Evolutionary conservation across 345 rosid genomes (phyloP), one percentile per base, ranked within the genome.

Genomic region (Gossypium arboreum): DNA sequence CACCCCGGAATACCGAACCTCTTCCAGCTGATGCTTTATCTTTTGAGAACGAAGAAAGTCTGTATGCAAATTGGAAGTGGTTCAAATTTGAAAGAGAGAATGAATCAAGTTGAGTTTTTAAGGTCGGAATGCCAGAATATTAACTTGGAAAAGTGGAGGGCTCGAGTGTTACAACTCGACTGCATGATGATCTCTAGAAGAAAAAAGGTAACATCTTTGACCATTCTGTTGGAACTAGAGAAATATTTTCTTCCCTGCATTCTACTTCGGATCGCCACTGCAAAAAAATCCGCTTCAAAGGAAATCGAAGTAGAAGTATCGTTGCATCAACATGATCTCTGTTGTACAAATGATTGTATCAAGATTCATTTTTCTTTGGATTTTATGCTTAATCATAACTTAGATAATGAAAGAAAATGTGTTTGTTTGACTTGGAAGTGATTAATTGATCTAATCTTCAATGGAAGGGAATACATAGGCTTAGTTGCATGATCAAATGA

Each of bases 41-140:
- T 64, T 86, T 85, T 57, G 85, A 83, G 1, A 78, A 78, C 5
- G 97, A 91, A 80, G 87, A 83, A 75, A 81, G 79, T 61, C 59
- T 84, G 56, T 92, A 86, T 64, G 90, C 97, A 64, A 94, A 94
- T 63, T 92, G 97, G 99, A 85, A 88, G 34, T 94, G 99, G 98
- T 91, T 94, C 89, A 88, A 73, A 81, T 94, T 94, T 65, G 92
- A 90, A 83, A 79, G 78, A 20, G 82, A 83, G 43, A 34, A 73
- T 73, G 75, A 77, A 71, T 62, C 63, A 63, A 73, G 73, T 47
- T 73, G 73, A 68, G 27, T 6, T 13, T 17, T 72, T 6, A 76
- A 15, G 72, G 3, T 56, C 68, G 72, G 17, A 50, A 43, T 27
- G 3, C 20, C 12, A 8, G 16, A 48, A 25, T 27, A 43, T 59